Percentiles rank a stretch among this genome's conserved stretches.
Evolutionary conservation across 306 rosid species (phyloP).

Genomic region (Echinosophora koreensis): DNA sequence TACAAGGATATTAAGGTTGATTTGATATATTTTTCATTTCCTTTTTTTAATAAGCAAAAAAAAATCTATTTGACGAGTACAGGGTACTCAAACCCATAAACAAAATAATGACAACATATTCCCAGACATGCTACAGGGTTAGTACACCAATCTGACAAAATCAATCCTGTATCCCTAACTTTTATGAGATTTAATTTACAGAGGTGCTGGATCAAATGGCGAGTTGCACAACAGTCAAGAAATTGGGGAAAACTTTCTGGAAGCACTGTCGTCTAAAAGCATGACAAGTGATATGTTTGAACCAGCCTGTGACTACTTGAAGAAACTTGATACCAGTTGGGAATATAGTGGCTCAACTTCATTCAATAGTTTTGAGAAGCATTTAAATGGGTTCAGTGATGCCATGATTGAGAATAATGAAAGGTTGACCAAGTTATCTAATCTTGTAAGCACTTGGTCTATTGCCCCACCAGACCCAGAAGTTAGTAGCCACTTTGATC

Average conservation of each 20-base stretch:
- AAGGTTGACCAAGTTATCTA: conserved; percentile 70
- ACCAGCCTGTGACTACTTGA: conserved; percentile 83
- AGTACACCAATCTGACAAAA: no score
- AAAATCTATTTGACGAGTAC: no score
- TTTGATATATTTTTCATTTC: conserved; percentile 11
- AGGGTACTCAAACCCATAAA: no score
- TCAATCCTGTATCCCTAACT: no score
- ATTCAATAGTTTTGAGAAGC: conserved; percentile 67
- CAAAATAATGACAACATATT: no score
- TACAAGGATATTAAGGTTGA: background rate
- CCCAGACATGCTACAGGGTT: no score
- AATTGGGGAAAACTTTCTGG: conserved; percentile 70
- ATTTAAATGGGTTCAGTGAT: conserved; percentile 56
- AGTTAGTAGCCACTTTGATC: conserved; percentile 55
- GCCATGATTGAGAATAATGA: conserved; percentile 60
- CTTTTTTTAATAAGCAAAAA: no score
- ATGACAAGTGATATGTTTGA: conserved; percentile 61
- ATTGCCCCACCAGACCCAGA: conserved; percentile 85
- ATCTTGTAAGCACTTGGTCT: conserved; percentile 86
- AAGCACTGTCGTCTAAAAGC: conserved; percentile 70
- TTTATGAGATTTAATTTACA: conserved; percentile 32
- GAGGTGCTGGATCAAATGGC: conserved; percentile 71
- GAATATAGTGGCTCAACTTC: conserved; percentile 59
- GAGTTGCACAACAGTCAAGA: conserved; percentile 61
- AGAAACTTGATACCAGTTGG: conserved; percentile 75